Base-by-base conservation (phyloP, 2,329 filamentous ascomycete species). In the Fusarium sp. region DNA sequence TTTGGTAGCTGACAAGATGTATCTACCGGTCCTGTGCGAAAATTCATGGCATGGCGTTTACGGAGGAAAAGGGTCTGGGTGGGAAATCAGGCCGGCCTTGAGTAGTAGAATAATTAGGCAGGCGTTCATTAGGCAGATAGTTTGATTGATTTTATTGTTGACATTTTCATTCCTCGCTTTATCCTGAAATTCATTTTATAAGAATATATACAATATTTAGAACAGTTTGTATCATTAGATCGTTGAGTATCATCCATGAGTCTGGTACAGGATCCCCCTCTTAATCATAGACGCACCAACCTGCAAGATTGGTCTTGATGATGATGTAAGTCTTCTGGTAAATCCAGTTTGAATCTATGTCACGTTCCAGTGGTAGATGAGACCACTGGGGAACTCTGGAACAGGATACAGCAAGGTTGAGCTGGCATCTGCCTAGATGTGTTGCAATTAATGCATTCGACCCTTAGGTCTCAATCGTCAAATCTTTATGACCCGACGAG, bases 201-300 rank as follows among this genome's bases (percentile, higher is more conserved):
- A 46, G 40, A 45, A 65, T 65, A 24, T 57, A 41, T 42, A 53
- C 20, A 45, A 18, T 34, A 20, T 61, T 40, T 53, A 48, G 11
- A 57, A 46, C 42, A 41, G 59, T 53, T 56, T 60, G 16, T 46
- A 24, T 44, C 66, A 41, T 62, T 47, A 11, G 56, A 49, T 69
- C 60, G 48, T 60, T 18, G 53, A 46, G 68, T 58, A 71, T 69
- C 37, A 24, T 65, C n/a, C 32, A 45, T 24, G 37, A 30, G 20
- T 40, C 14, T 49, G 18, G 27, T 29, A 29, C 10, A 27, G 18
- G 11, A 48, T 40, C 49, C 37, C 12, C 18, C 14, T 65, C 42
- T 47, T 45, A 1, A 11, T 20, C 6, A 12, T 25, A 47, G 22
- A 58, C 44, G 30, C 14, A 14, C 12, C 25, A 20, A 37, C 42